phyloP scores from a whole-genome alignment of 2,329 filamentous ascomycete species.

The Sclerotinia trifoliorum region DNA sequence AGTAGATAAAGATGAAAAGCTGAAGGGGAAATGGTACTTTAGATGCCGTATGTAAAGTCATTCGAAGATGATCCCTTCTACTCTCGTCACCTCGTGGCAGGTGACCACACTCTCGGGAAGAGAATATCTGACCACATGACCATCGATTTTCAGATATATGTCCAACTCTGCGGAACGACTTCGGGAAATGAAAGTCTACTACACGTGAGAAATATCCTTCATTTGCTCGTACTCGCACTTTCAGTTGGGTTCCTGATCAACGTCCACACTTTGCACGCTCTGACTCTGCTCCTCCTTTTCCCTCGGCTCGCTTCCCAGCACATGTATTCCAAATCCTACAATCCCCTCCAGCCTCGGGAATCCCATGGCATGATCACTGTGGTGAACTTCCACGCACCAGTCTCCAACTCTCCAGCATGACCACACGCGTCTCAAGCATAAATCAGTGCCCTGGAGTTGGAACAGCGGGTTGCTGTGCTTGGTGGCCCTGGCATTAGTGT shows the following conservation, averaged over 20 bases:
- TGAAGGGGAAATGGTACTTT: background rate
- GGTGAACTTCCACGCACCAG: slow-evolving; percentile 1
- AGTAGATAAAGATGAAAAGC: background rate
- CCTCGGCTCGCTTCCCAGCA: background rate
- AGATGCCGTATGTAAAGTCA: background rate
- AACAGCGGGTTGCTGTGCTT: background rate
- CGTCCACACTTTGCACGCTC: background rate
- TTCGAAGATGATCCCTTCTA: background rate
- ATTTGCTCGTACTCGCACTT: background rate
- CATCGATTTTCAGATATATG: background rate
- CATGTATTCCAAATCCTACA: background rate
- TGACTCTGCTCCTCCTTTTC: background rate
- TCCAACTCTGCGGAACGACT: background rate
- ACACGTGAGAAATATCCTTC: background rate
- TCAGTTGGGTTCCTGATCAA: background rate
- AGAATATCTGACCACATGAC: background rate
- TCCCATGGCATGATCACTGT: background rate
- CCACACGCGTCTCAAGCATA: background rate
- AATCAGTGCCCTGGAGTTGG: background rate
- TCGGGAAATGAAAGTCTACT: background rate
- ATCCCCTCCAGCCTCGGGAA: background rate
- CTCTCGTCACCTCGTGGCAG: background rate
- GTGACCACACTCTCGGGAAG: background rate
- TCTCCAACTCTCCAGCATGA: background rate
- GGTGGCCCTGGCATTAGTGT: slow-evolving; percentile 9